phyloP scores from a whole-genome alignment of 2,329 filamentous ascomycete species.

The Incumbomyces delicatus region DNA sequence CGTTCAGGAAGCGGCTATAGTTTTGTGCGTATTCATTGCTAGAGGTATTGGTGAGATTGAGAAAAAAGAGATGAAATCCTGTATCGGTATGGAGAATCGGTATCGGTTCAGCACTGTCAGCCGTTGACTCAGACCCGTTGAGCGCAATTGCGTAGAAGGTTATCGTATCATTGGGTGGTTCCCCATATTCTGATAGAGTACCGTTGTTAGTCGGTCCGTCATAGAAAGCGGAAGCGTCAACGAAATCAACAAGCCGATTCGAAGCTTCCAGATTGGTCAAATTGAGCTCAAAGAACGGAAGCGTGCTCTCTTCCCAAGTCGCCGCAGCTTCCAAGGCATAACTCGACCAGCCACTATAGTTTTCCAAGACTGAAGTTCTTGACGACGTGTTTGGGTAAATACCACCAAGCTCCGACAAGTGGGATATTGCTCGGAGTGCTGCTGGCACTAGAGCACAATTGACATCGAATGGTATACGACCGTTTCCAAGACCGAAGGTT shows the following conservation, averaged over 20 bases:
- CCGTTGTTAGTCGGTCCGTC: conserved; percentile 36
- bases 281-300: conserved; percentile 46
- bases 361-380: conserved; percentile 33
- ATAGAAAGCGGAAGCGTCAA: conserved; percentile 32
- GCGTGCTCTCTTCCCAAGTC: conserved; percentile 53
- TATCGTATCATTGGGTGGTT: conserved; percentile 25
- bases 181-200: conserved; percentile 28
- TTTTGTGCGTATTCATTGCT: conserved; percentile 39
- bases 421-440: conserved; percentile 48
- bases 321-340: conserved; percentile 30
- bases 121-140: conserved; percentile 33
- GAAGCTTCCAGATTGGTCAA: conserved; percentile 38
- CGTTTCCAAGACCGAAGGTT: conserved; percentile 50
- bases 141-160: conserved; percentile 49
- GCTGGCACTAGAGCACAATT: conserved; percentile 55
- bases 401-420: conserved; percentile 36
- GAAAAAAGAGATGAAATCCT: conserved; percentile 53
- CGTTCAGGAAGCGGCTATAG: conserved; percentile 46
- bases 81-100: conserved; percentile 55
- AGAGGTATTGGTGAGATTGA: conserved; percentile 42
- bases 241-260: conserved; percentile 41
- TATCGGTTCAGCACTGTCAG: conserved; percentile 38
- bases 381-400: conserved; percentile 39
- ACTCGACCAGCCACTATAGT: conserved; percentile 11
- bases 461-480: conserved; percentile 55